These are phyloP conservation scores for Acer yangbiense DNA, from an alignment of 345 rosid species.

Conservation along the genomic window DNA sequence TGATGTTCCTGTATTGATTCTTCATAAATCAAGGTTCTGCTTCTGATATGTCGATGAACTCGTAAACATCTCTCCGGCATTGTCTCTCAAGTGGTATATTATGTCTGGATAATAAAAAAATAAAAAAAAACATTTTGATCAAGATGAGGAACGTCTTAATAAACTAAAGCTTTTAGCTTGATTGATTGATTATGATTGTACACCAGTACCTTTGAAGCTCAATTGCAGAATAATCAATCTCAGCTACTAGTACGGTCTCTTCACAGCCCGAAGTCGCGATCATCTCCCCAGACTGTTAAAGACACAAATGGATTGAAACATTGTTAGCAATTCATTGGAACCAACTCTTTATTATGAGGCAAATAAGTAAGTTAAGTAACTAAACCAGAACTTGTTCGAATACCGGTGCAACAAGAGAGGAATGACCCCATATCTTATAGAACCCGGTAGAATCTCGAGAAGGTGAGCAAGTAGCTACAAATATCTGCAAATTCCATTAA, in stretches of 20 bases:
- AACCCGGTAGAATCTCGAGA: conserved; percentile 28
- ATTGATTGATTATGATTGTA: too few species aligned
- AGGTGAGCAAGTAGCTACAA: conserved; percentile 34
- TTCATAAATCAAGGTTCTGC: not conserved
- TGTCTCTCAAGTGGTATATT: conserved; percentile 22
- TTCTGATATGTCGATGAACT: not conserved
- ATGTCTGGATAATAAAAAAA: conserved; percentile 18
- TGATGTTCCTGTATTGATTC: too few species aligned
- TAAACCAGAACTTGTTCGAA: not conserved
- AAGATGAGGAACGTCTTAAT: not conserved
- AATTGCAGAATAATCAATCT: conserved; percentile 27
- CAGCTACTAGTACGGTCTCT: conserved; percentile 27
- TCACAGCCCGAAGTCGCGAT: conserved; percentile 20
- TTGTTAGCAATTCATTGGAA: not conserved
- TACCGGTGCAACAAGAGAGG: conserved; percentile 32
- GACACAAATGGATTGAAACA: not conserved
- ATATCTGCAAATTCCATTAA: conserved; percentile 12
- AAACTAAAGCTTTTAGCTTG: too few species aligned
- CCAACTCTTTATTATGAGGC: too few species aligned
- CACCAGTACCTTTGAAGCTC: conserved; percentile 10
- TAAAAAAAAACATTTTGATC: not conserved
- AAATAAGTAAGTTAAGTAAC: too few species aligned
- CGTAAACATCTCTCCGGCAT: conserved; percentile 21
- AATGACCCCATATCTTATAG: conserved; percentile 32
- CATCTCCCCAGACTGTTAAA: conserved; percentile 26